Evolutionary conservation across 2,329 filamentous ascomycete genomes (phyloP), one percentile per base, ranked within the genome.

Genomic region (Nothophaeocryptopus gaeumannii): DNA sequence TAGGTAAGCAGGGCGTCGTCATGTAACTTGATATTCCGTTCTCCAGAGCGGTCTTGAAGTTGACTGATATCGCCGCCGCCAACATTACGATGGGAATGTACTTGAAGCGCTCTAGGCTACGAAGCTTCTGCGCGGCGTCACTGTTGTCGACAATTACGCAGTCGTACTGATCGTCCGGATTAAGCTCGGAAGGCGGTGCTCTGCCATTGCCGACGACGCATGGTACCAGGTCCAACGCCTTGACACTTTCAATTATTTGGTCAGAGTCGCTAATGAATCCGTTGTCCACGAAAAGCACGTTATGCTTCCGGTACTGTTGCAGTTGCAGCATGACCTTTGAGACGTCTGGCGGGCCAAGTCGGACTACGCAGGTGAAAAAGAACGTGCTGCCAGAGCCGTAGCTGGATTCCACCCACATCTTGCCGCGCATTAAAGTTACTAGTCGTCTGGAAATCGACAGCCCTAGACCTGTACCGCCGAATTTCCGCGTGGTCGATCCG

Each of bases 21-120:
- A 97, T 96, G 71, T 96, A 97, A 43, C 91, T 96, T n/a, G 91
- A 95, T 60, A 99, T 96, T 56, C 93, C 92, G 57, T 97, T 80
- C 68, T 97, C 93, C 52, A 97, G 75, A 51, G 92, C 93, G 2
- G 89, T 93, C 74, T 96, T 96, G 61, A 99, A 78, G 69, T 85
- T 95, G 59, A 97, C 89, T 54, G 91, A 88, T 10, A 97, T 90
- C 32, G 89, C 78, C 0, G 92, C 90, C 38, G 90, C 93, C 39
- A 97, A 74, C 54, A 97, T 81, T 38, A 99, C 92, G 58, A 99
- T 91, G 2, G 93, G 93, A 39, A 96, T 89, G 67, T 96, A 97
- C 74, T 96, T 96, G 79, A 96, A 96, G 67, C 95, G 89, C 65
- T 96, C 92, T 44, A 93, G 86, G 9, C 88, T 85, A 58, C 93